Conservation (phyloP, 139 green algal genomes). For the Chlorella sp. region DNA sequence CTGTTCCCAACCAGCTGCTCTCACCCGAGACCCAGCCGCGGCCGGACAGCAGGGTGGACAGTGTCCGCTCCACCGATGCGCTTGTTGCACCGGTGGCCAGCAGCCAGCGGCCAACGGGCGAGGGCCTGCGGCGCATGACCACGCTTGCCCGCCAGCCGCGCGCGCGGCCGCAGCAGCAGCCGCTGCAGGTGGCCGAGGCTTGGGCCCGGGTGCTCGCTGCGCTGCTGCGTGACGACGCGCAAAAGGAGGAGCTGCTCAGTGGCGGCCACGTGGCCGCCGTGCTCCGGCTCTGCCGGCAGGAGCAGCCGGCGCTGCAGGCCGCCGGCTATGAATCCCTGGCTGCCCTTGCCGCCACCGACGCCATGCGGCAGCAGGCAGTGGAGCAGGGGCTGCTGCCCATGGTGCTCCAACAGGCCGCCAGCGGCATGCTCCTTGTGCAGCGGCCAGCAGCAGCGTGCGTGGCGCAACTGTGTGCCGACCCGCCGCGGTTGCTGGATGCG, state of each 20-base stretch:
- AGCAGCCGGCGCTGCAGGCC: conserved; percentile 11
- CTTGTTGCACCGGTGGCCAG: neutral
- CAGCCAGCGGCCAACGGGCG: too few relatives aligned
- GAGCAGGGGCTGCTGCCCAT: conserved; percentile 9
- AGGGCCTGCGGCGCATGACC: neutral
- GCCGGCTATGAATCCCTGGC: conserved; percentile 37
- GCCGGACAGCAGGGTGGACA: conserved; percentile 3
- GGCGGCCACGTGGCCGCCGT: conserved; percentile 4
- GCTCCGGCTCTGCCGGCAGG: neutral
- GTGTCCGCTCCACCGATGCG: neutral
- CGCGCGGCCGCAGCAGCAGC: conserved; percentile 7
- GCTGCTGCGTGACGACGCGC: conserved; percentile 25
- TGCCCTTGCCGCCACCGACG: conserved; percentile 36
- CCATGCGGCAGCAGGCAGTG: conserved; percentile 19
- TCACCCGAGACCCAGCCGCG: neutral
- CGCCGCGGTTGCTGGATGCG: conserved; percentile 27
- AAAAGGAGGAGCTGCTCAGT: conserved; percentile 14
- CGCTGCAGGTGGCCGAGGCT: too few relatives aligned
- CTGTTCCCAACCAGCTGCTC: neutral
- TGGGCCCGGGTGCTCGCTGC: conserved; percentile 15
- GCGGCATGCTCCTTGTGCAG: conserved; percentile 33
- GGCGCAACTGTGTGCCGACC: conserved; percentile 45
- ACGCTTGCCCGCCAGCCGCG: neutral
- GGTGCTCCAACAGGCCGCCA: conserved; percentile 27
- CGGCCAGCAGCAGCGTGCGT: conserved; percentile 38